Conservation (phyloP, 2,329 filamentous ascomycete species). For the Cercospora sp. region DNA sequence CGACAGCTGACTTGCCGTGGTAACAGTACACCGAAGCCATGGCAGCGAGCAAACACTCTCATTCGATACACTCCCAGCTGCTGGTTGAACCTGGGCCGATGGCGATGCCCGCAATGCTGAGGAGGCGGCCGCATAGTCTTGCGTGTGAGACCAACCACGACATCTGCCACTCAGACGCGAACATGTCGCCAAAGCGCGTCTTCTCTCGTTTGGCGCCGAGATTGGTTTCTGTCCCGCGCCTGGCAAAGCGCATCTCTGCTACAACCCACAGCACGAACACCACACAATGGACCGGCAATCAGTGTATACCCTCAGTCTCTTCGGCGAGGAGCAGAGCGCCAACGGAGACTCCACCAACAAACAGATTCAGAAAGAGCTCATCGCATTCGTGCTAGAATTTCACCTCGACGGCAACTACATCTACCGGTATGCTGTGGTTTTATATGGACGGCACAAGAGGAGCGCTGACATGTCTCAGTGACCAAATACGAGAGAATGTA, state of each 20-base stretch:
- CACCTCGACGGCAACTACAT: constrained; percentile 92
- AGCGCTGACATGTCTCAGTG: constrained; percentile 58
- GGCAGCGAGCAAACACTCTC: no score
- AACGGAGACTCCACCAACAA: constrained; percentile 41
- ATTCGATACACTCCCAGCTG: no score
- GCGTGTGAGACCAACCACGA: background rate
- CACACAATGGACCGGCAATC: constrained; percentile 78
- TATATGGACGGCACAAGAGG: background rate
- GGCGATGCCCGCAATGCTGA: no score
- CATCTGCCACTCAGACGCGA: constrained; percentile 7
- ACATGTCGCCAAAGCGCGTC: constrained; percentile 12
- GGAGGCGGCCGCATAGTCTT: no score
- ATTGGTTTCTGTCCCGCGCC: constrained; percentile 1
- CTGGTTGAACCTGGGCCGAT: no score
- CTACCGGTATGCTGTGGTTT: constrained; percentile 67
- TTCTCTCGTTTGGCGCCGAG: background rate
- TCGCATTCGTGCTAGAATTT: constrained; percentile 91
- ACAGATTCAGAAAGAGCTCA: constrained; percentile 73
- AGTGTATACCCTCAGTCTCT: constrained; percentile 81
- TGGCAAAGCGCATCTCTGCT: constrained; percentile 5
- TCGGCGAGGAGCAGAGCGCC: constrained; percentile 48
- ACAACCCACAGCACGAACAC: constrained; percentile 14
- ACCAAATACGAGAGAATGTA: constrained; percentile 93
- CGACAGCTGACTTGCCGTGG: background rate
- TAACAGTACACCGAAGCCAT: background rate